Conservation (phyloP, 306 rosid genomes). For the Lathyrus oleraceus region DNA sequence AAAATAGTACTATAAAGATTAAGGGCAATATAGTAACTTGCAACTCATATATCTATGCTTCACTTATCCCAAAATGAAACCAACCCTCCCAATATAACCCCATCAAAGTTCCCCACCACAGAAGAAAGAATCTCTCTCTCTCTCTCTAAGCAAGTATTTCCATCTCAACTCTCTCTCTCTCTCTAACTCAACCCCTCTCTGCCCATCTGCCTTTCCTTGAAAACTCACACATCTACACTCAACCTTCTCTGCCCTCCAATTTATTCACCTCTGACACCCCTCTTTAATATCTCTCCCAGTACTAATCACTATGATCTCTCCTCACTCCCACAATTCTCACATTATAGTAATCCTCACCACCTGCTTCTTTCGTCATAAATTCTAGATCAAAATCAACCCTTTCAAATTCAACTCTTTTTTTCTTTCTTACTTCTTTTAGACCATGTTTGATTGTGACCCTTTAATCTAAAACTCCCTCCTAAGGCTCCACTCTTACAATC, state of each 20-base stretch:
- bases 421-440: constrained; percentile 14
- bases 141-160: constrained; percentile 22
- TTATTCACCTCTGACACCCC: constrained; percentile 32
- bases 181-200: not conserved
- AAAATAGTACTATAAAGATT: not conserved
- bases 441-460: constrained; percentile 20
- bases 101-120: constrained; percentile 49
- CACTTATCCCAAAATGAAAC: constrained; percentile 37
- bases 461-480: constrained; percentile 22
- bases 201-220: constrained; percentile 7
- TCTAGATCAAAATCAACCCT: constrained; percentile 32
- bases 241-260: constrained; percentile 22
- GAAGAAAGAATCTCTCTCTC: constrained; percentile 48
- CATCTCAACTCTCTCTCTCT: constrained; percentile 33
- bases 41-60: not conserved
- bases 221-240: constrained; percentile 30
- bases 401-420: not conserved
- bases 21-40: constrained; percentile 37
- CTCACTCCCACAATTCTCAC: constrained; percentile 51
- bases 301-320: constrained; percentile 43
- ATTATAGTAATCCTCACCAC: constrained; percentile 49
- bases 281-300: constrained; percentile 17
- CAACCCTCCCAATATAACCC: constrained; percentile 61
- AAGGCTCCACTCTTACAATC: constrained; percentile 4
- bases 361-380: constrained; percentile 46